Evolutionary conservation across 192 early-diverging fungal species (phyloP).

Genomic region (Entophlyctis luteolus): DNA sequence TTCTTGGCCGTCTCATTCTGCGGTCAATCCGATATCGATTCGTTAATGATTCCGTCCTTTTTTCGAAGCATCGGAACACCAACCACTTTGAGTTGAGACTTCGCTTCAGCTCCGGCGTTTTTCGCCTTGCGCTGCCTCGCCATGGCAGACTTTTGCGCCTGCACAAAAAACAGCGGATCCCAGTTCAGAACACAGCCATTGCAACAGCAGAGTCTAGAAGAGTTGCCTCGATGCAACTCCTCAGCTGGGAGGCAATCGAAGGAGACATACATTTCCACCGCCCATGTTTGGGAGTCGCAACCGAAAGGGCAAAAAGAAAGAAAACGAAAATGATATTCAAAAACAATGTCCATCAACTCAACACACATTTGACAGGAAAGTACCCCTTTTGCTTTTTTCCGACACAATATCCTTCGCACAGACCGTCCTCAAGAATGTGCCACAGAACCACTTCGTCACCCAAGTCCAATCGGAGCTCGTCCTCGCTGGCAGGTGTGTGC

Average conservation of each 20-base stretch:
- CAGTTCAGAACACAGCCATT: too few relatives aligned
- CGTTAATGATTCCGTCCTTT: background rate
- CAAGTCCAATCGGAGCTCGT: slow-evolving; percentile 10
- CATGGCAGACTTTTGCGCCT: slow-evolving; percentile 42
- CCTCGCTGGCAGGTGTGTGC: background rate
- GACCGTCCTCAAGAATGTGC: slow-evolving; percentile 22
- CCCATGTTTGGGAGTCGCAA: background rate
- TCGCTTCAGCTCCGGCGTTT: slow-evolving; percentile 29
- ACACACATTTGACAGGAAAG: slow-evolving; percentile 9
- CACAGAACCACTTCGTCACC: slow-evolving; percentile 23
- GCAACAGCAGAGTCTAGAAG: background rate
- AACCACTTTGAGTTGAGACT: slow-evolving; percentile 43
- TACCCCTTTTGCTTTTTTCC: slow-evolving; percentile 6
- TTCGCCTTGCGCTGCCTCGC: slow-evolving; percentile 20
- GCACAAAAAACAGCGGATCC: background rate
- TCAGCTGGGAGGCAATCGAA: background rate
- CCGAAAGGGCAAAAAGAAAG: background rate
- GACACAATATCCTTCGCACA: slow-evolving; percentile 19
- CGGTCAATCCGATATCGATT: background rate
- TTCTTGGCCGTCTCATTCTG: slow-evolving; percentile 79
- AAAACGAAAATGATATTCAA: background rate
- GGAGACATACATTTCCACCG: slow-evolving; percentile 14
- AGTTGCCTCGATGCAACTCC: background rate
- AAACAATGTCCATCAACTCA: slow-evolving; percentile 2
- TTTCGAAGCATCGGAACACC: background rate